Base-by-base conservation (phyloP, 305 asterid species). In the Caryopteris hybrid region DNA sequence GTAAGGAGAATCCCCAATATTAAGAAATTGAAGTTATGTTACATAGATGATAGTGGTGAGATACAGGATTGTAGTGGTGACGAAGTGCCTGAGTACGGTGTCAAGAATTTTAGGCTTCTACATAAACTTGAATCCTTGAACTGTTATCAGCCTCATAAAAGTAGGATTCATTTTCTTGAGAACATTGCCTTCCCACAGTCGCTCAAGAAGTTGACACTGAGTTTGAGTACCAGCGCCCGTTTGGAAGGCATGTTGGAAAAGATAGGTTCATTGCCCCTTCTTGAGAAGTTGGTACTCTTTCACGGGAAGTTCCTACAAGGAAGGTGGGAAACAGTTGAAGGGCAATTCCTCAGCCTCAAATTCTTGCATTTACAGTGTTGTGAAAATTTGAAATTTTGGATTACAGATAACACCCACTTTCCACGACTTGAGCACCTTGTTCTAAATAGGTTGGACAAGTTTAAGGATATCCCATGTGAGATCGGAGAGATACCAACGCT, bases 371-470 rank as follows among this genome's bases (percentile, higher is more conserved):
- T 70, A n/a, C 2, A 3, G 3, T 0, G 1, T 18, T 51, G 11
- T 8, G 3, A 6, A 9, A 12, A 42, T 12, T 25, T 38, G 29
- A 50, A 62, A 38, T 5, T 29, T 9, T 63, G 70, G 76, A 53
- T 3, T 13, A 43, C 50, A 4, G 20, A 43, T 13, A 43, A 20
- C 20, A 14, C 51, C 8, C 51, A 45, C 22, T 45, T 45, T 17
- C 51, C 51, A 45, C 22, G 64, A 39, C 76, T 71, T 9, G 65
- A 43, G 65, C 70, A 7, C 31, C 76, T 71, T 53, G 23, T 62
- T 45, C 70, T 66, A 38, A 0, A 0, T 9, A 0, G 0, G 1
- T 18, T 52, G 11, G 0, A 2, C 0, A 4, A 14, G 1, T 17
- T 74, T 65, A 38, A 60, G 41, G 53, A 45, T 42, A 64, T 71